Conservation (phyloP, 2,329 filamentous ascomycete genomes). For the Arthrobotrys iridis region DNA sequence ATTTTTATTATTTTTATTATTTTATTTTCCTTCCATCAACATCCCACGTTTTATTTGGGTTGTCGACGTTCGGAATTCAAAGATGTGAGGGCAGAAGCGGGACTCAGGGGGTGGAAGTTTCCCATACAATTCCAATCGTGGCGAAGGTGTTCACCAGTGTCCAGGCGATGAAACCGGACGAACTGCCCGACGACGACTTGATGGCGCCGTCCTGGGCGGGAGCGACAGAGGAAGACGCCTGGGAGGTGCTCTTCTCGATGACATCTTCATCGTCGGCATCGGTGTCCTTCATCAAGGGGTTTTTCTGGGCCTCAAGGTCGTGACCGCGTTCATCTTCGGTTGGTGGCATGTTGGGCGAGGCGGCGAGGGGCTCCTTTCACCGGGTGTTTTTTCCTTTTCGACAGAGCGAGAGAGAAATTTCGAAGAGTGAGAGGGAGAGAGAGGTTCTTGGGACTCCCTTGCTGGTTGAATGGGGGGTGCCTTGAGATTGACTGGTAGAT, state of each 20-base stretch:
- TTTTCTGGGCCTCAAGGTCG: slow-evolving; percentile 51
- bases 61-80: neutral
- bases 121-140: slow-evolving; percentile 71
- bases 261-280: slow-evolving; percentile 42
- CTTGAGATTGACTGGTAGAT: neutral
- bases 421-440: neutral
- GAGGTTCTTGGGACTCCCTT: neutral
- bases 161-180: slow-evolving; percentile 64
- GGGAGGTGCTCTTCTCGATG: slow-evolving; percentile 35
- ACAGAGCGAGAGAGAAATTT: neutral
- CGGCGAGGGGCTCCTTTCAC: slow-evolving; percentile 6
- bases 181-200: slow-evolving; percentile 38
- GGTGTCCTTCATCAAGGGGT: slow-evolving; percentile 41
- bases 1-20: too few species aligned
- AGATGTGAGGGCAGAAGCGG: neutral
- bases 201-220: slow-evolving; percentile 39
- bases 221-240: slow-evolving; percentile 21
- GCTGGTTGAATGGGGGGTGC: neutral
- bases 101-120: slow-evolving; percentile 18
- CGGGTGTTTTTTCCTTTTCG: neutral
- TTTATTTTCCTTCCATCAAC: neutral
- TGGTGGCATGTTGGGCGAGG: slow-evolving; percentile 33
- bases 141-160: slow-evolving; percentile 71
- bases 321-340: slow-evolving; percentile 44
- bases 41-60: neutral